Evolutionary conservation across 2,329 filamentous ascomycete species (phyloP), one percentile per base, ranked within the genome.

Genomic region (Onygenales sp.): DNA sequence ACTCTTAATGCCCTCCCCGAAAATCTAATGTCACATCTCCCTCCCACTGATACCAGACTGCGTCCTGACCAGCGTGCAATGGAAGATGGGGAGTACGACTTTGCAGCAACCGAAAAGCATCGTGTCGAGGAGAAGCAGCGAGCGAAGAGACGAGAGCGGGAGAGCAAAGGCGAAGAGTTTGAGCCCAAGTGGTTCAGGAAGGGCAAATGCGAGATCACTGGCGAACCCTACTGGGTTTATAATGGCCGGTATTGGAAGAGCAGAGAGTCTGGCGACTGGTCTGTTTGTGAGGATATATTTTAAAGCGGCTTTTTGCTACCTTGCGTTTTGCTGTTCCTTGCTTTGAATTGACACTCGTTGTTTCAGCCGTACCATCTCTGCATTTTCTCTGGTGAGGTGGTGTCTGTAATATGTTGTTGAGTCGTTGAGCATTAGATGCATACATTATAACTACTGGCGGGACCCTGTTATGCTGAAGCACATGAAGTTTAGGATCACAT

Each of bases 31-130:
- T 81, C 85, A 4, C 83, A 86, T 72, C 74, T 98, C 13, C 87
- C 93, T 39, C 93, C 93, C 0, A 98, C 93, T 0, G 93, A 98
- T 69, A 95, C 92, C 1, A 80, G 93, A n/a, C 76, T 95, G 35
- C 80, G 93, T 33, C 92, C 93, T 0, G 93, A 98, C 69, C 93
- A 98, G 74, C 81, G 93, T 9, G 93, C 93, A 2, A 98, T 98
- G 93, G 93, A 98, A 69, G 91, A 97, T 57, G 93, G 92, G n/a
- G 83, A 91, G 70, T 98, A 98, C 66, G 92, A 97, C 64, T 78
- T 93, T 55, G 93, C 93, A 1, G 93, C 92, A 0, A 82, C 81
- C 5, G 93, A 98, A 76, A 98, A 98, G 81, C 93, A 92, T 64
- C 80, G 93, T 1, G 81, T 98, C 0, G 93, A 98, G 70, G 87